A percentile compares a stretch with the other conserved stretches of the same genome.
These are phyloP conservation scores for Setomelanomma holmii DNA, from an alignment of 2,329 filamentous ascomycete genomes.

Conservation along the genomic window DNA sequence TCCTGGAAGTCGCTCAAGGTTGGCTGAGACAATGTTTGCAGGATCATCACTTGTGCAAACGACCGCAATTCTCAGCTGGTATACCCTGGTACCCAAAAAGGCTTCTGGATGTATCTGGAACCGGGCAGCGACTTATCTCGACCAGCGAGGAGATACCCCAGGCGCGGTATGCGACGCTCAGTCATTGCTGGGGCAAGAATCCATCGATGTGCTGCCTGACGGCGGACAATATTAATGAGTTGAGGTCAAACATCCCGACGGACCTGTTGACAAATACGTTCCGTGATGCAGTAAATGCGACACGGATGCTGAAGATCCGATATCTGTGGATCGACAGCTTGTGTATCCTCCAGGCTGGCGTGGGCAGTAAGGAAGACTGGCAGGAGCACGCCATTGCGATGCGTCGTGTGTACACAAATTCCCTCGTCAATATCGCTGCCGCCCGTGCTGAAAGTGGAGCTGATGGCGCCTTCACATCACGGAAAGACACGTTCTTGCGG, in stretches of 20 bases:
- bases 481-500: background rate
- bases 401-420: conserved; percentile 1
- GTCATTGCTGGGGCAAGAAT: conserved; percentile 7
- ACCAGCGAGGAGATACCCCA: background rate
- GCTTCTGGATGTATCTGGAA: conserved; percentile 1
- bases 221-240: background rate
- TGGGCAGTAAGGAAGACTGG: conserved; percentile 5
- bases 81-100: conserved; percentile 3
- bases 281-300: conserved; percentile 4
- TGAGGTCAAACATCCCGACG: background rate
- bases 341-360: conserved; percentile 12
- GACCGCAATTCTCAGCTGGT: background rate
- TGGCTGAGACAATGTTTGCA: background rate
- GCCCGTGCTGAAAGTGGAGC: background rate
- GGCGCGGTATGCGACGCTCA: conserved; percentile 5
- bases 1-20: background rate
- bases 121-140: background rate
- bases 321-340: conserved; percentile 18
- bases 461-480: background rate
- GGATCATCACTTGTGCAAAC: background rate
- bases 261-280: conserved; percentile 8
- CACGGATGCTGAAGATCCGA: background rate
- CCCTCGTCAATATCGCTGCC: conserved; percentile 4
- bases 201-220: background rate
- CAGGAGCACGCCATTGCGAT: conserved; percentile 2